Evolutionary conservation across 1,284 basidiomycete species (phyloP), one percentile per base, ranked within the genome.

Genomic region (Cryptococcus hybrid): DNA sequence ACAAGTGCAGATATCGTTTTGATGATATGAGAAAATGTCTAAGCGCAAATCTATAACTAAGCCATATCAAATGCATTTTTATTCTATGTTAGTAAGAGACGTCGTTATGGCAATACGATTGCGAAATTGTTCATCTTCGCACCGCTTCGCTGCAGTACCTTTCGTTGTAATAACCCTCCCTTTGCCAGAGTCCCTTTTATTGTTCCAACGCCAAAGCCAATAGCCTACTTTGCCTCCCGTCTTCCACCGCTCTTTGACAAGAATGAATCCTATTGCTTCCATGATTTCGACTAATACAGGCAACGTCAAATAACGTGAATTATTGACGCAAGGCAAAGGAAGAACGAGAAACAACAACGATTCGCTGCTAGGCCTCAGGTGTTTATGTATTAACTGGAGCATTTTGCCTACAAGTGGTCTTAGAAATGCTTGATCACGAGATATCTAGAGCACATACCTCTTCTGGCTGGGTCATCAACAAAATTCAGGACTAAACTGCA

Each of bases 401-500:
- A 44, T 45, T 30, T 24, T 9, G 11, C 51, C 48, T 30, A 45
- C 18, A 18, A 18, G 18, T 18, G 18, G 18, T 18, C 18, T 18
- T 18, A 18, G 18, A 18, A 18, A 18, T 18, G 18, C 18, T 18
- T 18, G 18, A 18, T 18, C 18, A 18, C 18, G 18, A 18, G 18
- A 18, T 18, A 18, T 18, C 18, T 18, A 18, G 18, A 18, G 18
- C 18, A 60, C 79, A 54, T 60, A 89, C 90, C 91, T 85, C 91
- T 78, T 55, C 90, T 85, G 53, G 79, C 78, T 0, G 87, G 79
- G 37, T 86, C 83, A n/a, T 88, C 86, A 0, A 91, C 89, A 71
- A 92, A 94, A 68, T 94, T 94, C 3, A 94, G 75, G 3, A 94
- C 91, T 36, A 94, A 78, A 68, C 89, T 92, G 36, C 92, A 83